These are phyloP conservation scores for Amanita polypyramis DNA, from an alignment of 768 basidiomycete genomes.

Conservation along the genomic window DNA sequence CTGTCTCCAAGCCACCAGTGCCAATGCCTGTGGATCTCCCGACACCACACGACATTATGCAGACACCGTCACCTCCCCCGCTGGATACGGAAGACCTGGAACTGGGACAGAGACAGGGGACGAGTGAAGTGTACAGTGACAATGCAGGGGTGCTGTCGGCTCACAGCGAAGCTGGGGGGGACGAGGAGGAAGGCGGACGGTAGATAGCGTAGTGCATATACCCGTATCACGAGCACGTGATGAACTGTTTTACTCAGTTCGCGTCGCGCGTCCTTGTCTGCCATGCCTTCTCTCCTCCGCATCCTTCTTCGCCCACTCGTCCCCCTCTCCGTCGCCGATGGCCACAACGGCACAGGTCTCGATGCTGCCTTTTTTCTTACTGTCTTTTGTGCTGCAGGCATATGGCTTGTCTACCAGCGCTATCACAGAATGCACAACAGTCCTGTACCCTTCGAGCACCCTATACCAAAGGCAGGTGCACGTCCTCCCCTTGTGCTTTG, in stretches of 20 bases:
- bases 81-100: constrained; percentile 41
- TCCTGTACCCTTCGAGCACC: constrained; percentile 55
- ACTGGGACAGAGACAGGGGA: constrained; percentile 30
- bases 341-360: constrained; percentile 36
- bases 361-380: constrained; percentile 61
- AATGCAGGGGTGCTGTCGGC: constrained; percentile 13
- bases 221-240: constrained; percentile 5
- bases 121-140: constrained; percentile 22
- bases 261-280: neutral
- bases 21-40: constrained; percentile 65
- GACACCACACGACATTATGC: constrained; percentile 46
- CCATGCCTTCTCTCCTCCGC: constrained; percentile 35
- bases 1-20: constrained; percentile 60
- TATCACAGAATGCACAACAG: constrained; percentile 68
- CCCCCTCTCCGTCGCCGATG: constrained; percentile 39
- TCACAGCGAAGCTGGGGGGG: neutral
- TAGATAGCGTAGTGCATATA: neutral
- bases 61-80: constrained; percentile 32
- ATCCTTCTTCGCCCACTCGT: constrained; percentile 26
- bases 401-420: constrained; percentile 68
- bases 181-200: neutral
- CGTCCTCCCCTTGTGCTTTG: constrained; percentile 2
- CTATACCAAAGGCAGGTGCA: constrained; percentile 43
- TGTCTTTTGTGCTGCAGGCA: constrained; percentile 65
- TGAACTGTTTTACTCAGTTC: neutral